Evolutionary conservation across 148 eudicot species (phyloP).

Genomic region (Dysphania ambrosioides): DNA sequence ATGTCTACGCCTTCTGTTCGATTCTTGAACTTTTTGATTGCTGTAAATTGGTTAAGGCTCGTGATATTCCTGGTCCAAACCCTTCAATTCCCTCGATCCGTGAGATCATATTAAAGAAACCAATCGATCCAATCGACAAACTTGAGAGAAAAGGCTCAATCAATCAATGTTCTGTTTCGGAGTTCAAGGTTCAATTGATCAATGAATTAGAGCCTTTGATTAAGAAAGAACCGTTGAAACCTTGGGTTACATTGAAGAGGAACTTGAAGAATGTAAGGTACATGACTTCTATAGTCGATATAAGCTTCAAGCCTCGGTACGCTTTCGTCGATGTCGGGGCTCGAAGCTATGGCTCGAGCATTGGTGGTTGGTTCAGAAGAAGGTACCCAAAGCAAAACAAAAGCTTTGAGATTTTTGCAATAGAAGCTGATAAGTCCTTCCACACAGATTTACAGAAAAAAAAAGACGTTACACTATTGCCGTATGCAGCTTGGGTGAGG

Average conservation of each 20-base stretch:
- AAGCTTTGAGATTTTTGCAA: slow-evolving; percentile 68
- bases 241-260: slow-evolving; percentile 73
- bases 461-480: slow-evolving; percentile 60
- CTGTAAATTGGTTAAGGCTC: slow-evolving; percentile 27
- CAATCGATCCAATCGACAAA: neutral
- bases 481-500: slow-evolving; percentile 85
- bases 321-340: slow-evolving; percentile 81
- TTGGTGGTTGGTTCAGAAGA: slow-evolving; percentile 79
- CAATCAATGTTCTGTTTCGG: slow-evolving; percentile 34
- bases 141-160: neutral
- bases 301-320: slow-evolving; percentile 57
- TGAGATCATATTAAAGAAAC: slow-evolving; percentile 59
- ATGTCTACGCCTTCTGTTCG: slow-evolving; percentile 51
- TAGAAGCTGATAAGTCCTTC: slow-evolving; percentile 73
- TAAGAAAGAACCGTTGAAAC: slow-evolving; percentile 62
- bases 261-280: slow-evolving; percentile 63
- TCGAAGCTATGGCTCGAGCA: slow-evolving; percentile 84
- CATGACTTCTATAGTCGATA: slow-evolving; percentile 59
- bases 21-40: slow-evolving; percentile 45
- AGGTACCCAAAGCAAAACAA: slow-evolving; percentile 82
- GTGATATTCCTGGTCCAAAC: slow-evolving; percentile 36
- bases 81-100: slow-evolving; percentile 26
- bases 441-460: slow-evolving; percentile 56
- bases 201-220: slow-evolving; percentile 36
- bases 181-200: slow-evolving; percentile 34